Base-by-base conservation (phyloP, 768 basidiomycete species). In the Boletus tylopilopsis region DNA sequence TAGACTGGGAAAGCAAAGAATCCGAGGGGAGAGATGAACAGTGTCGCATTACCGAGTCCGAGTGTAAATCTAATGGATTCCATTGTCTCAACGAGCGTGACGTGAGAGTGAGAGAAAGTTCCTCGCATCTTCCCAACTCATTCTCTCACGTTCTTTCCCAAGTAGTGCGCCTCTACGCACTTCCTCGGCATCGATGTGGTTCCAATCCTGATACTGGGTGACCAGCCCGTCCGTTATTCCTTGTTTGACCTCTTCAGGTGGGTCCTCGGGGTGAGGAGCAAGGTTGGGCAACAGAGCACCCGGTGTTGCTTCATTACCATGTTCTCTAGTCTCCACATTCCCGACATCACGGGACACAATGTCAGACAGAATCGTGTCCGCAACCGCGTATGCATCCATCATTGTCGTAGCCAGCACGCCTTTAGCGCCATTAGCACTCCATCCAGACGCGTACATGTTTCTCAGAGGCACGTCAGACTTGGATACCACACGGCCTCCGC, bases 321-420 rank as follows among this genome's bases (percentile, higher is more conserved):
- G 45, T 34, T 59, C 50, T 23, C 47, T n/a, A 6, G 40, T 45
- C 39, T 47, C 43, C 43, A 47, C 54, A 34, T 47, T 53, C 7
- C 41, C 42, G 1, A 61, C 49, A 34, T 10, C 41, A 22, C 19
- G 6, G 2, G 47, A 45, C 23, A 68, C 62, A 16, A 77, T 75
- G 58, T 94, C 93, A 2, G 71, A 68, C 2, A 92, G 53, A 45
- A 97, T 79, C 0, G 77, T 71, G 33, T 87, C 82, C 2, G 90
- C 86, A 3, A 90, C 82, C 3, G 77, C 76, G 62, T 93, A 92
- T 19, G 94, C 90, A 63, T 96, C 79, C 68, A 91, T 82, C 93
- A 99, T 93, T 29, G 96, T 96, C 4, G 85, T 76, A 2, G 92
- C 94, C 38, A 98, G 75, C 12, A 98, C 94, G 10, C 94, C 94